A percentile compares a stretch with the other conserved stretches of the same genome.
phyloP scores from a whole-genome alignment of 306 rosid species.

The Ormosia emarginata region DNA sequence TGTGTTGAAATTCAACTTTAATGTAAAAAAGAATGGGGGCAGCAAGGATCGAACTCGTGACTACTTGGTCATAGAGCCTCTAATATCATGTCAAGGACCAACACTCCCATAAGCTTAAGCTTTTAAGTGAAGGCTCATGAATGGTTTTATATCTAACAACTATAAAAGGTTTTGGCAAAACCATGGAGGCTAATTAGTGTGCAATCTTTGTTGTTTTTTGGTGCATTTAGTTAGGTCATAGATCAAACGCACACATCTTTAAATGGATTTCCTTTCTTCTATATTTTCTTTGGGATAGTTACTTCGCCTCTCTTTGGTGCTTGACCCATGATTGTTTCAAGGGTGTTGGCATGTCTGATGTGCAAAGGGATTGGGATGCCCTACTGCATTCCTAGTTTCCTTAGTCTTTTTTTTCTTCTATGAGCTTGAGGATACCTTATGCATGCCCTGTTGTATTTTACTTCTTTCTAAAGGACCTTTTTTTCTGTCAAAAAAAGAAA shows the following conservation, averaged over 20 bases:
- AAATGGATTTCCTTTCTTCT: neutral
- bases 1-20: too few relatives aligned
- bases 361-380: neutral
- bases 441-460: neutral
- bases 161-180: neutral
- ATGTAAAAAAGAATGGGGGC: too few relatives aligned
- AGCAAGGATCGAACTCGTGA: too few relatives aligned
- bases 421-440: neutral
- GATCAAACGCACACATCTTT: neutral
- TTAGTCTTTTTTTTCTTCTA: neutral
- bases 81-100: too few relatives aligned
- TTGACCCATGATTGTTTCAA: neutral
- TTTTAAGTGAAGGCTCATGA: too few relatives aligned
- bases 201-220: neutral
- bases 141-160: neutral
- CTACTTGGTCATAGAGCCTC: too few relatives aligned
- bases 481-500: neutral
- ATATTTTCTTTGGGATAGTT: neutral
- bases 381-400: neutral
- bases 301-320: neutral
- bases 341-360: neutral
- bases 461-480: neutral
- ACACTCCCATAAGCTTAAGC: too few relatives aligned
- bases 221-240: neutral
- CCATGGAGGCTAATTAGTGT: neutral